These are phyloP conservation scores for Alternaria hordeiaustralica DNA, from an alignment of 2,329 filamentous ascomycete species.

Conservation along the genomic window DNA sequence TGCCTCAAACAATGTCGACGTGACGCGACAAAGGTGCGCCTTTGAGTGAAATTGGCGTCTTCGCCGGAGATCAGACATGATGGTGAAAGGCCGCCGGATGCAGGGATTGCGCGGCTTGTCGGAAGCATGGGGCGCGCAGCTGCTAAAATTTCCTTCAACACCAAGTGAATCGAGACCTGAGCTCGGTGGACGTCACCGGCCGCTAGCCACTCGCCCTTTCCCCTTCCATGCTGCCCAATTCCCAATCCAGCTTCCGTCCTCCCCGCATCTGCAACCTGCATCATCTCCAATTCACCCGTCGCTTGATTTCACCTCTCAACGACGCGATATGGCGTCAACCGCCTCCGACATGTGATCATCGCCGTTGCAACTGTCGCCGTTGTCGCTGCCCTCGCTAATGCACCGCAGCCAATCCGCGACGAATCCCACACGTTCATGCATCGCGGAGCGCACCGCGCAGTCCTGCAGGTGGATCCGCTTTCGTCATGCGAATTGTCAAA, in stretches of 20 bases:
- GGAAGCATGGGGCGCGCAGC: constrained; percentile 8
- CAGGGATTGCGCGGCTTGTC: constrained; percentile 17
- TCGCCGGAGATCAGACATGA: neutral
- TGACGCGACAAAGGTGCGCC: neutral
- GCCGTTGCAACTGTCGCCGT: constrained; percentile 6
- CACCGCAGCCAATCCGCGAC: constrained; percentile 2
- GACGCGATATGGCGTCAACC: constrained; percentile 20
- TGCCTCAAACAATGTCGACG: neutral
- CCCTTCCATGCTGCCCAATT: neutral
- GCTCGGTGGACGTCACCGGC: constrained; percentile 19
- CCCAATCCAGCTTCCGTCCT: neutral
- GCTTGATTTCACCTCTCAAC: neutral
- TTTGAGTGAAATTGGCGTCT: neutral
- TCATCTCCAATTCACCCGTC: neutral
- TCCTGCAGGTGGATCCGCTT: constrained; percentile 3
- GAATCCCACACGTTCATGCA: constrained; percentile 15
- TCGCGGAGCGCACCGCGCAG: constrained; percentile 10
- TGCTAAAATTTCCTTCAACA: constrained; percentile 13
- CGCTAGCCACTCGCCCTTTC: constrained; percentile 5
- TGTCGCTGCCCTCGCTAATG: constrained; percentile 19
- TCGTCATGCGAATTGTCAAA: neutral
- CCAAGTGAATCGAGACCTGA: constrained; percentile 13
- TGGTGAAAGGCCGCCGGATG: neutral
- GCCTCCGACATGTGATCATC: constrained; percentile 3
- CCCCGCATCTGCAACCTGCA: neutral